Evolutionary conservation across 345 rosid species (phyloP).

Genomic region (Rhodomyrtus tomentosa): DNA sequence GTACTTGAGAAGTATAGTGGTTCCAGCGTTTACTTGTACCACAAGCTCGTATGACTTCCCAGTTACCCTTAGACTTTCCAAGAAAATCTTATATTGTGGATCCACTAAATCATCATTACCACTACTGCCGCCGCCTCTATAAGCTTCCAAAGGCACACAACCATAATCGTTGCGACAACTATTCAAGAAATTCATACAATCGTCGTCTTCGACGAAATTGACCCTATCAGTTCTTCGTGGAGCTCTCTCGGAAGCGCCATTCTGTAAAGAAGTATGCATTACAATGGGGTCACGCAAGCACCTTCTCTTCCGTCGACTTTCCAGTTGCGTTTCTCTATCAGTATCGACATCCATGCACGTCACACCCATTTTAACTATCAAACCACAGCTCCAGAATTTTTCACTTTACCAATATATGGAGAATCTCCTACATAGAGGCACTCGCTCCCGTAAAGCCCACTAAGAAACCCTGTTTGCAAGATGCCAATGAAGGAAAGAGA

Average conservation of each 20-base stretch:
- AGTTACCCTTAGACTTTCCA: slow-evolving; percentile 18
- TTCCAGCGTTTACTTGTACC: slow-evolving; percentile 1
- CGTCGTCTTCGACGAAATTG: background rate
- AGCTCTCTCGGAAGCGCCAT: background rate
- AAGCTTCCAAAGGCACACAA: background rate
- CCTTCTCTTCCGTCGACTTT: slow-evolving; percentile 21
- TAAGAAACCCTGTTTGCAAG: background rate
- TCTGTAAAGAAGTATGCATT: background rate
- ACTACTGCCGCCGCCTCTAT: background rate
- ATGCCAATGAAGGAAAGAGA: background rate
- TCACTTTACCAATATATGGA: background rate
- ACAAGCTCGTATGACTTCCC: slow-evolving; percentile 15
- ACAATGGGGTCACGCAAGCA: background rate
- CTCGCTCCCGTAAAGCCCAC: background rate
- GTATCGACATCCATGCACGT: background rate
- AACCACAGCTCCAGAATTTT: background rate
- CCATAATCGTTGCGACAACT: background rate
- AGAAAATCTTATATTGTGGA: slow-evolving; percentile 21
- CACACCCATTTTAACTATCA: background rate
- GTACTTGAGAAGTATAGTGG: slow-evolving; percentile 7
- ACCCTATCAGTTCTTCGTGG: background rate
- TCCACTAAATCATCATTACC: slow-evolving; percentile 8
- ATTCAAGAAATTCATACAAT: background rate
- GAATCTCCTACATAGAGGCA: background rate
- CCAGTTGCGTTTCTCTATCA: slow-evolving; percentile 12